These are phyloP conservation scores for Candolleomyces eurysporus DNA, from an alignment of 768 basidiomycete species.

Conservation along the genomic window DNA sequence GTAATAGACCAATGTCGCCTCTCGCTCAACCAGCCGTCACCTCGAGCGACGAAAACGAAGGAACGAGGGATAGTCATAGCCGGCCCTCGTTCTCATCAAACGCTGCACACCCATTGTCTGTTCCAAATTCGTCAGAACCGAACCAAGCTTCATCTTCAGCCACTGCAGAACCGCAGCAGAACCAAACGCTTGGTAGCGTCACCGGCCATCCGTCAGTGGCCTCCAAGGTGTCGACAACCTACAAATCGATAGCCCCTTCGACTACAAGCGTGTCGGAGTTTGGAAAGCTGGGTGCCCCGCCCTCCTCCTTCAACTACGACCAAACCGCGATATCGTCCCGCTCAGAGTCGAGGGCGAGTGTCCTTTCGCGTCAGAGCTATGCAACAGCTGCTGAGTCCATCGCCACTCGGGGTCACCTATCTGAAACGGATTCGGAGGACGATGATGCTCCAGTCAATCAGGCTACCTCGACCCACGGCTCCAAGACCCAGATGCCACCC, in stretches of 20 bases:
- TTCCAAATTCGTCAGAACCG: no score
- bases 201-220: not conserved
- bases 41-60: no score
- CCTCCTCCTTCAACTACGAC: not conserved
- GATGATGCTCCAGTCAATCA: not conserved
- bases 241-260: not conserved
- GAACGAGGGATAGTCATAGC: no score
- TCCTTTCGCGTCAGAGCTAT: constrained; percentile 9
- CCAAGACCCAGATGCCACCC: no score
- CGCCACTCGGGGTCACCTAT: constrained; percentile 1
- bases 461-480: not conserved
- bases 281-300: not conserved
- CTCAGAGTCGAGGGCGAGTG: constrained; percentile 9
- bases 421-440: not conserved
- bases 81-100: no score
- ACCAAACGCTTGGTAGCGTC: constrained; percentile 92
- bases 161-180: constrained; percentile 32
- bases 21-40: no score
- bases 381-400: constrained; percentile 15
- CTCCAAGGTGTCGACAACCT: not conserved
- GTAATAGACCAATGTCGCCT: no score
- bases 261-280: not conserved
- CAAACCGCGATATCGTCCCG: not conserved
- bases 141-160: no score
- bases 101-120: no score